Evolutionary conservation across 805 yeast genomes (phyloP).

Genomic region (Ascoidea asiatica): DNA sequence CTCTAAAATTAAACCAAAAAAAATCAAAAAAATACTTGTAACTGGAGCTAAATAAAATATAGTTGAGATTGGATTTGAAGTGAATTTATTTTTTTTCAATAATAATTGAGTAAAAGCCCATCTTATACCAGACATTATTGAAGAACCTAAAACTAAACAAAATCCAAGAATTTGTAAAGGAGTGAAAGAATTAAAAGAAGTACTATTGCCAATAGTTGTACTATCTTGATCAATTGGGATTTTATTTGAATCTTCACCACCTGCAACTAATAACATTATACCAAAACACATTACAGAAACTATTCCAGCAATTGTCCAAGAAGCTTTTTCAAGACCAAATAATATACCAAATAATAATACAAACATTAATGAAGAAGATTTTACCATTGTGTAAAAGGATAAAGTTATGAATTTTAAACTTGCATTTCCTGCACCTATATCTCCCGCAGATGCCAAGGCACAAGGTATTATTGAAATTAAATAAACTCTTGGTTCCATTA

Average conservation of each 20-base stretch:
- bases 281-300: slow-evolving; percentile 73
- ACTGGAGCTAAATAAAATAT: slow-evolving; percentile 76
- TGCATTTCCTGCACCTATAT: slow-evolving; percentile 84
- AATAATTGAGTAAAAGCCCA: slow-evolving; percentile 92
- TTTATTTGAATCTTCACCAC: slow-evolving; percentile 20
- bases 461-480: slow-evolving; percentile 61
- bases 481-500: slow-evolving; percentile 25
- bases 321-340: slow-evolving; percentile 64
- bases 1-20: slow-evolving; percentile 56
- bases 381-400: slow-evolving; percentile 84
- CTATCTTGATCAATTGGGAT: too few species aligned
- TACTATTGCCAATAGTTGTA: not conserved
- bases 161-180: slow-evolving; percentile 40
- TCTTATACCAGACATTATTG: slow-evolving; percentile 76
- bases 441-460: slow-evolving; percentile 80
- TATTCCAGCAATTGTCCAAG: slow-evolving; percentile 52
- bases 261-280: slow-evolving; percentile 76
- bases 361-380: slow-evolving; percentile 78
- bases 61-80: slow-evolving; percentile 69
- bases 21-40: slow-evolving; percentile 52
- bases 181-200: not conserved
- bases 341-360: slow-evolving; percentile 80
- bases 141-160: slow-evolving; percentile 58
- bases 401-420: slow-evolving; percentile 70
- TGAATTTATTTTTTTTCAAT: slow-evolving; percentile 42